Base-by-base conservation (phyloP, 257 asterid species). In the Sherardia arvensis region DNA sequence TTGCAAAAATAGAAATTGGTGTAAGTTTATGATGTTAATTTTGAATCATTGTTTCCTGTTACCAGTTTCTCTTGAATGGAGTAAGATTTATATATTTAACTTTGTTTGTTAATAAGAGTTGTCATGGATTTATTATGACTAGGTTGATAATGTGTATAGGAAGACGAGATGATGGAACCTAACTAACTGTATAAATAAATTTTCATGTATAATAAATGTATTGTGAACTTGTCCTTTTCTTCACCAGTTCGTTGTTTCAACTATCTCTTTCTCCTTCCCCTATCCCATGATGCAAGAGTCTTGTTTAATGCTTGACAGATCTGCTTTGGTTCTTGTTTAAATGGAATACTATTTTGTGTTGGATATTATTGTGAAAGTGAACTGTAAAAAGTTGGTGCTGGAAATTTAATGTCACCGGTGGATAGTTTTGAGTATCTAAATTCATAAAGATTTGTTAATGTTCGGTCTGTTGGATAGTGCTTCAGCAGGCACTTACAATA, bases 1-100 rank as follows among this genome's bases (percentile, higher is more conserved):
- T 91, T 25, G 93, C 87, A 71, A 75, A 90, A 33, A 91, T 91
- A 65, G 98, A 88, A 81, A 79, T 69, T 65, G 81, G 87, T 77
- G 98, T 91, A 84, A 83, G 51, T 23, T 67, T 47, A 38, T 69
- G 68, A 66, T 48, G 49, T 21, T 65, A 60, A 48, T 38, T 47
- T 28, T 33, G 59, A n/a, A 12, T 53, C 29, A 32, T 54, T 22
- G 27, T 54, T 21, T 8, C 33, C 25, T 54, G 32, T 22, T 26
- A 9, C 59, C 25, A 54, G 51, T 17, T 3, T 14, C 4, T 43
- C 51, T 54, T 22, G 32, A 15, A 54, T 15, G 12, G 10, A 25
- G 20, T 51, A 21, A 17, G 10, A 51, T 54, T 8, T 54, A 54
- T 4, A 1, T n/a, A n/a, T n/a, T 53, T 53, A 53, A 22, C 29